A percentile compares a stretch with the other conserved stretches of the same genome.
These are phyloP conservation scores for Fusarium concolor DNA, from an alignment of 2,329 filamentous ascomycete genomes.

Conservation along the genomic window DNA sequence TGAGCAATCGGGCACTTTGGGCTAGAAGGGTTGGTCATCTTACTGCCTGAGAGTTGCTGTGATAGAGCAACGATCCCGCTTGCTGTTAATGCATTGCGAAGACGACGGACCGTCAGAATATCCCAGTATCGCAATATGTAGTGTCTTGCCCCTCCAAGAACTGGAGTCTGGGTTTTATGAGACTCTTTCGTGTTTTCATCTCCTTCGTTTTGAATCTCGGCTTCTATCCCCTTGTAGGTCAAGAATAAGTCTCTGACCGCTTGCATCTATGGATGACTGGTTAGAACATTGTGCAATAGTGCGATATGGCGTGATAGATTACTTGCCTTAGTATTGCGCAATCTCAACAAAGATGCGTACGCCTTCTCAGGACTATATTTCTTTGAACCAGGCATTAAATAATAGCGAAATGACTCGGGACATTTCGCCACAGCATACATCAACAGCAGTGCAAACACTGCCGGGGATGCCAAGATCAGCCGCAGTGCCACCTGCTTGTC, in stretches of 20 bases:
- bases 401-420: background rate
- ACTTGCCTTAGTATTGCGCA: background rate
- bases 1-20: background rate
- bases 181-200: background rate
- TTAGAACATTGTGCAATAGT: background rate
- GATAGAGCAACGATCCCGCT: background rate
- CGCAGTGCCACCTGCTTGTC: background rate
- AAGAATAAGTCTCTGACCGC: background rate
- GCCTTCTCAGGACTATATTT: background rate
- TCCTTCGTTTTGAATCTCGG: background rate
- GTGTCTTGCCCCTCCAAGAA: background rate
- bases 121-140: background rate
- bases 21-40: background rate
- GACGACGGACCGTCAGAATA: background rate
- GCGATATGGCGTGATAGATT: too few species aligned
- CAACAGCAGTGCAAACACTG: background rate
- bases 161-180: background rate
- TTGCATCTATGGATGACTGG: background rate
- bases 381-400: background rate
- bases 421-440: background rate
- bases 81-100: background rate
- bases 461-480: background rate
- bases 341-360: background rate
- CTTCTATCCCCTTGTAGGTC: background rate
- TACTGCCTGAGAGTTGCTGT: background rate